Evolutionary conservation across 768 basidiomycete species (phyloP).

Genomic region (Hygrocybe punicea): DNA sequence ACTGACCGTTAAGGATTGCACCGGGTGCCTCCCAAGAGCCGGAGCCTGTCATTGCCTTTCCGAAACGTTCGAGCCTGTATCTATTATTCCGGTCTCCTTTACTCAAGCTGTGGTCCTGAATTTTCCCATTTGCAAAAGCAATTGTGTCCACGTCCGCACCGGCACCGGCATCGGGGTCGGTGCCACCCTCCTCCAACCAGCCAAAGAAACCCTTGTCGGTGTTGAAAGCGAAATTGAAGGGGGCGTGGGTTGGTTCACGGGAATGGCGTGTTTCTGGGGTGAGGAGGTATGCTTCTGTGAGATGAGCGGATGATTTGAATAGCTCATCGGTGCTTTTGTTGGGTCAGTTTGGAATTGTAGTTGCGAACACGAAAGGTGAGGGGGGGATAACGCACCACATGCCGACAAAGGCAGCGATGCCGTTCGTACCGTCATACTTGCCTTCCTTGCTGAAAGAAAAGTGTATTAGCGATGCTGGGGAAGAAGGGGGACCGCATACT

Average conservation of each 20-base stretch:
- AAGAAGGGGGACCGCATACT: neutral
- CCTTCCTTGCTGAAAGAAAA: conserved; percentile 44
- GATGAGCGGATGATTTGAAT: conserved; percentile 69
- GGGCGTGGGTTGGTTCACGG: conserved; percentile 50
- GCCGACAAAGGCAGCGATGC: conserved; percentile 67
- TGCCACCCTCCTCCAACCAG: conserved; percentile 58
- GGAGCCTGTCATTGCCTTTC: conserved; percentile 72
- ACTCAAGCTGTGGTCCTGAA: neutral
- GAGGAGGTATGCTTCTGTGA: conserved; percentile 63
- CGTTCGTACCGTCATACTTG: conserved; percentile 66
- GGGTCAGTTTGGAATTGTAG: neutral
- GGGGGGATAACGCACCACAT: conserved; percentile 47
- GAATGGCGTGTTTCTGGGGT: conserved; percentile 35
- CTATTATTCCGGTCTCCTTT: conserved; percentile 37
- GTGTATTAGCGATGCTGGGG: neutral
- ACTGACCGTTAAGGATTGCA: conserved; percentile 52
- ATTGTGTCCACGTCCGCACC: neutral
- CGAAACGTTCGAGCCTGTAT: conserved; percentile 64
- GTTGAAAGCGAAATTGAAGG: conserved; percentile 72
- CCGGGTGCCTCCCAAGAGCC: conserved; percentile 67
- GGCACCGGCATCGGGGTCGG: neutral
- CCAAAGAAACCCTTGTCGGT: conserved; percentile 55
- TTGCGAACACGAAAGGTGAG: no score
- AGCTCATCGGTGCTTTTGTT: conserved; percentile 65
- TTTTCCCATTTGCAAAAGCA: neutral